These are phyloP conservation scores for Scopulariopsis brevicaulis DNA, from an alignment of 2,329 filamentous ascomycete genomes.

Conservation along the genomic window DNA sequence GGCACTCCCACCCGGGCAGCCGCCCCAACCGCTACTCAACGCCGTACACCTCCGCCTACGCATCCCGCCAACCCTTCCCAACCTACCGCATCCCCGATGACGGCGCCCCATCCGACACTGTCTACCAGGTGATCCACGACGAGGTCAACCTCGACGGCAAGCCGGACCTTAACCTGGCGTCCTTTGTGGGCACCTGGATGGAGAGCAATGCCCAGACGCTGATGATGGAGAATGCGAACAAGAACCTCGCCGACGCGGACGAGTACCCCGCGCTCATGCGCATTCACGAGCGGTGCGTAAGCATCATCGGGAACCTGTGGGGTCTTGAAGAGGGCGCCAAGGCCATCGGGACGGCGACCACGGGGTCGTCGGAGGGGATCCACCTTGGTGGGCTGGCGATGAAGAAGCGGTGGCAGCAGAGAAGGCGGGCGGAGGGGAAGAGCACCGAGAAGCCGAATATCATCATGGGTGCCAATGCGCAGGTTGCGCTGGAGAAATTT, in stretches of 20 bases:
- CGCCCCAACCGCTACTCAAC: slow-evolving; percentile 38
- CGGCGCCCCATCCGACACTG: slow-evolving; percentile 48
- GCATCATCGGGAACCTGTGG: slow-evolving; percentile 58
- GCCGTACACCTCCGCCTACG: slow-evolving; percentile 46
- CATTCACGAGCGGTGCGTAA: slow-evolving; percentile 57
- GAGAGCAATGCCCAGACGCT: slow-evolving; percentile 53
- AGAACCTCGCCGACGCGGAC: slow-evolving; percentile 63
- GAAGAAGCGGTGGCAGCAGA: slow-evolving; percentile 65
- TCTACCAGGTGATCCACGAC: slow-evolving; percentile 53
- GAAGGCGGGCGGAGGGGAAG: slow-evolving; percentile 46
- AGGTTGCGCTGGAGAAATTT: slow-evolving; percentile 64
- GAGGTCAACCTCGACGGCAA: slow-evolving; percentile 53
- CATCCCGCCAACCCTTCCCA: slow-evolving; percentile 39
- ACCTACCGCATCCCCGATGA: slow-evolving; percentile 47
- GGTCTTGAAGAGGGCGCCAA: slow-evolving; percentile 47
- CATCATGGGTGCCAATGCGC: slow-evolving; percentile 63
- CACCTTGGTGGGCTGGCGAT: slow-evolving; percentile 61
- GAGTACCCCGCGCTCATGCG: slow-evolving; percentile 46
- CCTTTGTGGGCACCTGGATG: slow-evolving; percentile 64
- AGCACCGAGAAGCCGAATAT: slow-evolving; percentile 57
- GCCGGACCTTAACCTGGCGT: slow-evolving; percentile 58
- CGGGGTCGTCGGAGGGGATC: slow-evolving; percentile 61
- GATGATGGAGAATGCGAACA: slow-evolving; percentile 56
- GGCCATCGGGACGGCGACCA: slow-evolving; percentile 58
- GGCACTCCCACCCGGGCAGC: slow-evolving; percentile 17